Conservation (phyloP, 164 flowering plant genomes). For the Dillenia turbinata region DNA sequence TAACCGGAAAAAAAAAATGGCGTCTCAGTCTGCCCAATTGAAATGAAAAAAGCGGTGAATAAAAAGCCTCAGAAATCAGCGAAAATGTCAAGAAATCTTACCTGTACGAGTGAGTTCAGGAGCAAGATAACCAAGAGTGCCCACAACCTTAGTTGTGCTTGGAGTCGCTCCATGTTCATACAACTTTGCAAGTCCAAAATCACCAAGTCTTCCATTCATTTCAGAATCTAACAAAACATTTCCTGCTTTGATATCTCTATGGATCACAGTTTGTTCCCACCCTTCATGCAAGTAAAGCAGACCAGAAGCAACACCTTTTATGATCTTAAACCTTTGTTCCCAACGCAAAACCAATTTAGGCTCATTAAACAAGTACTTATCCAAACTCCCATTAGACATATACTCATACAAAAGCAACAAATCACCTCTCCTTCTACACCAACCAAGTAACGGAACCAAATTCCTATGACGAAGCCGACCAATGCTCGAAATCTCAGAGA, state of each 20-base stretch:
- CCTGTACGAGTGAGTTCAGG: constrained; percentile 65
- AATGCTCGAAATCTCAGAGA: constrained; percentile 57
- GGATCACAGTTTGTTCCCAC: constrained; percentile 69
- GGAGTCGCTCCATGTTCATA: constrained; percentile 55
- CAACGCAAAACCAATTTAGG: constrained; percentile 37
- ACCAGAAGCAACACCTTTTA: constrained; percentile 63
- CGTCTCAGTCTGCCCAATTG: too few relatives aligned
- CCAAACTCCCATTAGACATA: constrained; percentile 82
- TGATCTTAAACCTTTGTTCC: constrained; percentile 60
- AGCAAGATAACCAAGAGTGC: constrained; percentile 67
- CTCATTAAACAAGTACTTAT: constrained; percentile 48
- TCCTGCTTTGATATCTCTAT: constrained; percentile 58
- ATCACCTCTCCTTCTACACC: constrained; percentile 55
- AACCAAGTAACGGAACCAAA: constrained; percentile 66
- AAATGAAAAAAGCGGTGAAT: too few relatives aligned
- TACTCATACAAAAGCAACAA: constrained; percentile 65
- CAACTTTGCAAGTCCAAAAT: constrained; percentile 58
- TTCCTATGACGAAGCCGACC: constrained; percentile 73
- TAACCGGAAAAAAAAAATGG: too few relatives aligned
- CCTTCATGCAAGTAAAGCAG: constrained; percentile 62
- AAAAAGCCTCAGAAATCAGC: too few relatives aligned
- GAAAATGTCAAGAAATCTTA: constrained; percentile 14
- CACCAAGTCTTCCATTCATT: constrained; percentile 50
- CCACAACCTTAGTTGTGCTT: constrained; percentile 52
- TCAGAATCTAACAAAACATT: constrained; percentile 62